phyloP scores from a whole-genome alignment of 257 asterid species.

The Lavandula angustifolia region DNA sequence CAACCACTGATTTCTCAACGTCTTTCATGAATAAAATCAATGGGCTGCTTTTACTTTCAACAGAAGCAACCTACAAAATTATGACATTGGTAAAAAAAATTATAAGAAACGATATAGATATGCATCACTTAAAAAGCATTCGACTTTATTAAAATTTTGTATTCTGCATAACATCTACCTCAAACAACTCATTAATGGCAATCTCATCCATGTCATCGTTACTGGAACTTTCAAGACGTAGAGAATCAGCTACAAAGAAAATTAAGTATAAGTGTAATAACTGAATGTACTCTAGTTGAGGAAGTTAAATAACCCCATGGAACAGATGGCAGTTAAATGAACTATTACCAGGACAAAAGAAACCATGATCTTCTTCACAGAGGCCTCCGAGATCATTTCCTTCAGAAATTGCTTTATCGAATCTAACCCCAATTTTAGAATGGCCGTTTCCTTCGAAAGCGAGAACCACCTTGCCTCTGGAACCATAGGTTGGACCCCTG shows the following conservation, averaged over 20 bases:
- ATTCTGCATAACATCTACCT: slow-evolving; percentile 46
- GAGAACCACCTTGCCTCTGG: slow-evolving; percentile 76
- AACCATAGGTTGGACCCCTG: slow-evolving; percentile 81
- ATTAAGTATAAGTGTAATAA: slow-evolving; percentile 18
- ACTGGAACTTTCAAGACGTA: slow-evolving; percentile 65
- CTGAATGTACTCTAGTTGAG: not conserved
- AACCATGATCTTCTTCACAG: slow-evolving; percentile 89
- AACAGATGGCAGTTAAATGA: slow-evolving; percentile 16
- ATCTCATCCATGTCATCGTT: slow-evolving; percentile 61
- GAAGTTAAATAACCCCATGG: slow-evolving; percentile 10
- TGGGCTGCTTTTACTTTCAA: slow-evolving; percentile 63
- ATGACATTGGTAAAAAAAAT: slow-evolving; percentile 4
- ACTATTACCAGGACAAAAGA: slow-evolving; percentile 75
- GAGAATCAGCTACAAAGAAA: slow-evolving; percentile 62
- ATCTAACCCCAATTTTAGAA: slow-evolving; percentile 88
- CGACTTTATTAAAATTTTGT: not conserved
- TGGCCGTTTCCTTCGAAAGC: slow-evolving; percentile 74
- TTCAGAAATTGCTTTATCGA: slow-evolving; percentile 72
- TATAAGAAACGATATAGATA: slow-evolving; percentile 7
- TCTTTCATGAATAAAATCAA: slow-evolving; percentile 76
- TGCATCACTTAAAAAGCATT: slow-evolving; percentile 17
- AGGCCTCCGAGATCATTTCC: slow-evolving; percentile 92
- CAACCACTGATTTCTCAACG: slow-evolving; percentile 69
- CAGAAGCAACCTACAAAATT: slow-evolving; percentile 60
- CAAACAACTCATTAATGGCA: slow-evolving; percentile 74